Evolutionary conservation across 75 land plant genomes (phyloP).

Genomic region (Ceratopteris richardii): DNA sequence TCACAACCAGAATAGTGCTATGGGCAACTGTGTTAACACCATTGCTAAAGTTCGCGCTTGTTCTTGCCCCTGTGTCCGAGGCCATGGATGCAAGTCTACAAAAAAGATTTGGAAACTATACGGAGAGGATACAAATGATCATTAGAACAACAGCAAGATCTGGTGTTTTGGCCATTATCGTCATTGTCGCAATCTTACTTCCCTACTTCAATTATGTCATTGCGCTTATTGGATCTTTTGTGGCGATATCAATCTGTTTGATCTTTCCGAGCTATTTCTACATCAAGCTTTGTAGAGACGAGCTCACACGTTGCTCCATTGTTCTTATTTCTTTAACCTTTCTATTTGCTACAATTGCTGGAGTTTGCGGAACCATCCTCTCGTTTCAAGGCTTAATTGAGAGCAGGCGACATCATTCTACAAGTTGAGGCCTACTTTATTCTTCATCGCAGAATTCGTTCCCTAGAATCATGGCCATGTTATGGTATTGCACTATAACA

Average conservation of each 20-base stretch:
- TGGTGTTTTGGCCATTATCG: slow-evolving; percentile 16
- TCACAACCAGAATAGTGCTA: slow-evolving; percentile 15
- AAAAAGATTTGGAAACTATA: background rate
- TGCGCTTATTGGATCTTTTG: slow-evolving; percentile 63
- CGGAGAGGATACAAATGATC: slow-evolving; percentile 14
- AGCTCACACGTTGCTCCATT: background rate
- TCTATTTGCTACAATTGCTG: background rate
- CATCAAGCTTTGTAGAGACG: slow-evolving; percentile 35
- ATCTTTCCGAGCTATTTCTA: slow-evolving; percentile 58
- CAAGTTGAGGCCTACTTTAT: too few species aligned
- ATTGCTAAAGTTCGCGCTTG: slow-evolving; percentile 17
- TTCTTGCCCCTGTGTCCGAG: slow-evolving; percentile 16
- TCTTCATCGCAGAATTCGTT: too few species aligned
- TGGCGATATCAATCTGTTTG: slow-evolving; percentile 43
- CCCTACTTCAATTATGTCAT: slow-evolving; percentile 58
- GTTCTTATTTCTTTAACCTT: background rate
- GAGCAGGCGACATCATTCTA: background rate
- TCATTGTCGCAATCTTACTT: slow-evolving; percentile 33
- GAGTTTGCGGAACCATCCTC: background rate
- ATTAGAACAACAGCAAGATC: slow-evolving; percentile 19
- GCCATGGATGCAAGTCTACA: slow-evolving; percentile 13
- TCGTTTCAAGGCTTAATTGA: background rate
- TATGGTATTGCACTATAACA: too few species aligned
- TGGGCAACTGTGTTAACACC: slow-evolving; percentile 25
- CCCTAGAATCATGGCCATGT: too few species aligned